These are phyloP conservation scores for Mercurialis annua DNA, from an alignment of 345 rosid genomes.

Conservation along the genomic window DNA sequence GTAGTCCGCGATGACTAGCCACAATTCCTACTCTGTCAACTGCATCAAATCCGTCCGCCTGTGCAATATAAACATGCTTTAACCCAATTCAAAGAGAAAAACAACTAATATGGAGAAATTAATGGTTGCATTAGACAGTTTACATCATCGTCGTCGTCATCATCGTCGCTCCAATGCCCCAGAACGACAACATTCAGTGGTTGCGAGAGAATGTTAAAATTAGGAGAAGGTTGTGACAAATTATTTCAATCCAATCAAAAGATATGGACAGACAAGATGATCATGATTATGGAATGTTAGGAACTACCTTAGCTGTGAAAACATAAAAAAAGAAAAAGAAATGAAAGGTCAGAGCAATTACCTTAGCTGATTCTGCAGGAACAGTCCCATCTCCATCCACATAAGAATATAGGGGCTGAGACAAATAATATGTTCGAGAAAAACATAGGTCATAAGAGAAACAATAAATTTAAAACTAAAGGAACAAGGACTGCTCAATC, in stretches of 20 bases:
- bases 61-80: conserved; percentile 2
- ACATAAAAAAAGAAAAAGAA: conserved; percentile 13
- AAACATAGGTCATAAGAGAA: background rate
- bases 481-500: background rate
- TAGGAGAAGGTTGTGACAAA: too few relatives aligned
- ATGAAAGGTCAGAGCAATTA: conserved; percentile 23
- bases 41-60: conserved; percentile 69
- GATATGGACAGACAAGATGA: too few relatives aligned
- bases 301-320: too few relatives aligned
- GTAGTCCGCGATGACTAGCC: conserved; percentile 60
- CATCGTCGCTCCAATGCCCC: too few relatives aligned
- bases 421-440: conserved; percentile 10
- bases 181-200: too few relatives aligned
- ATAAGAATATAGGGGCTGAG: conserved; percentile 68
- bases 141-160: too few relatives aligned
- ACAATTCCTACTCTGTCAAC: conserved; percentile 63
- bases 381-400: conserved; percentile 97
- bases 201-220: too few relatives aligned
- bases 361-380: conserved; percentile 82
- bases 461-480: background rate
- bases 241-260: too few relatives aligned
- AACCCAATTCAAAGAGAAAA: too few relatives aligned
- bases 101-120: too few relatives aligned
- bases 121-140: too few relatives aligned
- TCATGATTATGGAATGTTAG: too few relatives aligned